Conservation (phyloP, 1,284 basidiomycete species). For the Phlebopus sp. region DNA sequence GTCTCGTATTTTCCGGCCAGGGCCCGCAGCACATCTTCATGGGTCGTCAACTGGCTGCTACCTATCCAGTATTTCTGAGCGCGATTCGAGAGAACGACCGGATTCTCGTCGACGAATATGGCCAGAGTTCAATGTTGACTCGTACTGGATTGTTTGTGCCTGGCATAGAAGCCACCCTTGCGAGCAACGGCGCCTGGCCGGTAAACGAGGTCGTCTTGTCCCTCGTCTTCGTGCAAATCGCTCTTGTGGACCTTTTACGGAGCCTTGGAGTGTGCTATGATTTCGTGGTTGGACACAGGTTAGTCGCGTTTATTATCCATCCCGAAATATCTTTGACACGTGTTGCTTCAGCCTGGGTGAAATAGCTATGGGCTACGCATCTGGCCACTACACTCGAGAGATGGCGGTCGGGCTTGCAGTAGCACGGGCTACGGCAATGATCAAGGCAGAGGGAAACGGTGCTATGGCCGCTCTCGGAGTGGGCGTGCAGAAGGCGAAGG, state of each 20-base stretch:
- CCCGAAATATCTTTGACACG: background rate
- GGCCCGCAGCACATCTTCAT: slow-evolving; percentile 15
- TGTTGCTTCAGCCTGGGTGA: slow-evolving; percentile 10
- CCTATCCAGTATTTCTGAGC: slow-evolving; percentile 11
- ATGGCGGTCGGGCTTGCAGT: slow-evolving; percentile 13
- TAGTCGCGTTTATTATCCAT: background rate
- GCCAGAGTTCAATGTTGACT: slow-evolving; percentile 11
- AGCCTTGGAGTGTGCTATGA: slow-evolving; percentile 12
- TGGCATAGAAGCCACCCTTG: slow-evolving; percentile 8
- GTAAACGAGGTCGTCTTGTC: slow-evolving; percentile 15
- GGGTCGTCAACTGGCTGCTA: slow-evolving; percentile 14
- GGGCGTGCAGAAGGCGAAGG: slow-evolving; percentile 11
- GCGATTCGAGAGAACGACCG: slow-evolving; percentile 13
- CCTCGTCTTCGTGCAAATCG: slow-evolving; percentile 16
- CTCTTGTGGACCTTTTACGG: slow-evolving; percentile 13
- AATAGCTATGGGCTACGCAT: slow-evolving; percentile 17
- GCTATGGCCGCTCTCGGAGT: slow-evolving; percentile 16
- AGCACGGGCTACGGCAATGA: slow-evolving; percentile 16
- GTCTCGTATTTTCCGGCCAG: slow-evolving; percentile 13
- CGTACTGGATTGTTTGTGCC: slow-evolving; percentile 15
- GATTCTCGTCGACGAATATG: slow-evolving; percentile 10
- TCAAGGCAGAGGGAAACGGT: slow-evolving; percentile 15
- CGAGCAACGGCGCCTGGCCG: slow-evolving; percentile 12
- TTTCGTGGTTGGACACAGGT: slow-evolving; percentile 16
- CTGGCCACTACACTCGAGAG: slow-evolving; percentile 15